Evolutionary conservation across 2,329 filamentous ascomycete species (phyloP), one percentile per base, ranked within the genome.

Genomic region (Xylariaceae sp.): DNA sequence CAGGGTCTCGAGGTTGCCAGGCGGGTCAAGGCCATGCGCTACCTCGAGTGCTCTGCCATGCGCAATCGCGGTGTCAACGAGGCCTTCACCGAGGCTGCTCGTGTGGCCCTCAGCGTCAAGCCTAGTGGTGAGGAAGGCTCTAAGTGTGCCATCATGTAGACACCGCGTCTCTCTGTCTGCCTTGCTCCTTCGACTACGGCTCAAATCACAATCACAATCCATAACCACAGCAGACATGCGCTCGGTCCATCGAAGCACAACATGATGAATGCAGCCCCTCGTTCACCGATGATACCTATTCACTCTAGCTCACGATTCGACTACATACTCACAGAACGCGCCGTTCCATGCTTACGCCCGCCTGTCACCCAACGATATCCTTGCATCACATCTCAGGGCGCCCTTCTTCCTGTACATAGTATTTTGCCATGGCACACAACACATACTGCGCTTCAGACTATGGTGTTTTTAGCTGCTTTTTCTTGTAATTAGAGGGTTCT

Each of bases 1-100:
- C 85, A 95, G 65, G 92, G 92, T 2, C 78, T 97, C 45, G 90
- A 92, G 57, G 91, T 96, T 39, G 92, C 92, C 36, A 85, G 92
- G 66, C 85, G 87, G 68, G 95, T 97, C 71, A 88, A 90, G 61
- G 94, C 94, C 6, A 79, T 96, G 66, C 85, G 95, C 66, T 99
- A 99, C 69, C 82, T 99, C 48, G 94, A 99, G 77, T 99, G 94
- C 76, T 97, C 94, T 35, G 94, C 94, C 49, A 97, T 97, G 85
- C 87, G 91, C 73, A 99, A 99, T 72, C 83, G 94, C 44, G 94
- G 94, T 53, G 95, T 99, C 65, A 96, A 97, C 71, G 94, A 99
- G 72, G 94, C 94, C 39, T 99, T 99, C 66, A 97, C 94, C 38
- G 94, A 99, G 75, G 94, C 94, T 38, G 92, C 94, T 19, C 87